Conservation (phyloP, 1,284 basidiomycete species). For the Veloporphyrellus conicus region DNA sequence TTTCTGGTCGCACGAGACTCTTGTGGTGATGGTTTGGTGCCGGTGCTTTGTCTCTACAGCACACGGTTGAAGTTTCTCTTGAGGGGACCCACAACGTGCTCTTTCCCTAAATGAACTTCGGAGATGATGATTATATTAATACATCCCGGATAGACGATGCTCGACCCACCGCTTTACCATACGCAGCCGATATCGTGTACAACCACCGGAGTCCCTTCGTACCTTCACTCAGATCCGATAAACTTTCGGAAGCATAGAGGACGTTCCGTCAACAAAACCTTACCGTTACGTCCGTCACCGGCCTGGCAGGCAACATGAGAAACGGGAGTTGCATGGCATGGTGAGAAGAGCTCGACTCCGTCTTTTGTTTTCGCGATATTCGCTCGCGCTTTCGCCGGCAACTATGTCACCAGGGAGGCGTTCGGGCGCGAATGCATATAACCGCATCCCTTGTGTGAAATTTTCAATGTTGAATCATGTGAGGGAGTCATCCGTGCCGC, state of each 20-base stretch:
- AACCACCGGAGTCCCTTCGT: background rate
- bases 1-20: background rate
- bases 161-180: conserved; percentile 17
- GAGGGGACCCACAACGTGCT: no score
- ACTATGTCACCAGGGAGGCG: background rate
- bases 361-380: background rate
- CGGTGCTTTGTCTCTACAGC: background rate
- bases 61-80: background rate
- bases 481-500: background rate
- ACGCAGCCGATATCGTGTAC: background rate
- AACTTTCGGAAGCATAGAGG: background rate
- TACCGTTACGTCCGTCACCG: background rate
- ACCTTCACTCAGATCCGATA: conserved; percentile 9
- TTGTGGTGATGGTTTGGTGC: background rate
- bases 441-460: conserved; percentile 4
- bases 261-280: background rate
- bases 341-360: conserved; percentile 5
- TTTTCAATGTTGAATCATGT: background rate
- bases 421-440: background rate
- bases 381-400: background rate
- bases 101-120: conserved; percentile 8
- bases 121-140: conserved; percentile 14
- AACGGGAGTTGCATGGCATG: background rate
- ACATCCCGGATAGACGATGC: conserved; percentile 3
- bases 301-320: background rate